Conservation (phyloP, 2,329 filamentous ascomycete species). For the Curvularia sp. region DNA sequence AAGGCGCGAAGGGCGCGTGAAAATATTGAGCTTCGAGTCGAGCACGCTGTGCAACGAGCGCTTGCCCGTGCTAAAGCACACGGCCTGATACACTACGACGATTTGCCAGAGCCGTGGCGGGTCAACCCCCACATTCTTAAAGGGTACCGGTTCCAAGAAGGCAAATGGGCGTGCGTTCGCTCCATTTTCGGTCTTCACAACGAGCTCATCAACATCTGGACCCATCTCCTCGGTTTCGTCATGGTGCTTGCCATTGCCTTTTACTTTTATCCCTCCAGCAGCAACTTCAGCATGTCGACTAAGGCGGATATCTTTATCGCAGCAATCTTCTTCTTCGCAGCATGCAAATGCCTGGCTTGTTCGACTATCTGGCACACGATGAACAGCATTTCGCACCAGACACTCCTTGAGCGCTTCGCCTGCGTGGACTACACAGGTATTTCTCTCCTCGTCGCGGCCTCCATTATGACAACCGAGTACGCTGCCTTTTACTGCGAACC, state of each 20-base stretch:
- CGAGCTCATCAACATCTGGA: slow-evolving; percentile 98
- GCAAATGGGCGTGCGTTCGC: slow-evolving; percentile 84
- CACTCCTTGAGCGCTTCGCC: slow-evolving; percentile 90
- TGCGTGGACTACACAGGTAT: slow-evolving; percentile 99
- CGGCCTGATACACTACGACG: slow-evolving; percentile 85
- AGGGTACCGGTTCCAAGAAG: slow-evolving; percentile 93
- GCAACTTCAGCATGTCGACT: slow-evolving; percentile 85
- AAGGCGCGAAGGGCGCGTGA: slow-evolving; percentile 83
- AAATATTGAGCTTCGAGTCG: slow-evolving; percentile 65
- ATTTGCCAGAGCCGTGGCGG: slow-evolving; percentile 89
- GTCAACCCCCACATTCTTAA: slow-evolving; percentile 92
- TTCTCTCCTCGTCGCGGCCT: slow-evolving; percentile 90
- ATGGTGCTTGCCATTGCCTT: slow-evolving; percentile 88
- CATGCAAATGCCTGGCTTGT: slow-evolving; percentile 93
- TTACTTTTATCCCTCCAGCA: slow-evolving; percentile 90
- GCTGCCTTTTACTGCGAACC: slow-evolving; percentile 99
- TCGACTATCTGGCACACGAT: slow-evolving; percentile 98
- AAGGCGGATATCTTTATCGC: slow-evolving; percentile 91
- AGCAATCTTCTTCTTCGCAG: slow-evolving; percentile 93
- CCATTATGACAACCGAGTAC: slow-evolving; percentile 98
- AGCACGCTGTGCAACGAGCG: slow-evolving; percentile 83
- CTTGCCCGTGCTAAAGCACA: slow-evolving; percentile 77
- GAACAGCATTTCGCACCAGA: slow-evolving; percentile 92
- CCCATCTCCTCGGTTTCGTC: slow-evolving; percentile 86
- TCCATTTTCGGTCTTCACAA: slow-evolving; percentile 88